phyloP scores from a whole-genome alignment of 345 rosid species.

The Citrus sp. region DNA sequence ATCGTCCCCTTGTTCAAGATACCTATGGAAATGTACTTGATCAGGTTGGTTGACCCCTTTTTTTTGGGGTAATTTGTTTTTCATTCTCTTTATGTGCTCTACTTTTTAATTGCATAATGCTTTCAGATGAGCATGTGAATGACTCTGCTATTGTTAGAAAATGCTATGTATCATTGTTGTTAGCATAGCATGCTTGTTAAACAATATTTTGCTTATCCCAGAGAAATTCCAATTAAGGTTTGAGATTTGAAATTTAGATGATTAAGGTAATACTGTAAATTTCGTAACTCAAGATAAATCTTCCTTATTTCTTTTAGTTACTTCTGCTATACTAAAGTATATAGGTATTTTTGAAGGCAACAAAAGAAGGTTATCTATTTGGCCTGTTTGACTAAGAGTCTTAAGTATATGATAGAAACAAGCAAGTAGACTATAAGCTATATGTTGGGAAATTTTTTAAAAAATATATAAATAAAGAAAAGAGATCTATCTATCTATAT shows the following conservation, averaged over 20 bases:
- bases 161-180: too few species aligned
- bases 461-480: background rate
- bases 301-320: background rate
- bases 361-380: background rate
- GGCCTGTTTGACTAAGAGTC: background rate
- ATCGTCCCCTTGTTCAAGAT: conserved; percentile 91
- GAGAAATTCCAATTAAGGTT: background rate
- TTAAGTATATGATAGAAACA: background rate
- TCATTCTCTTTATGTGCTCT: background rate
- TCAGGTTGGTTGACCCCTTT: conserved; percentile 59
- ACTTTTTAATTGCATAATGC: background rate
- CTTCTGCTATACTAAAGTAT: background rate
- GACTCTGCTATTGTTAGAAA: background rate
- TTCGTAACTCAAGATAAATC: background rate
- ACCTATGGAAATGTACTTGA: conserved; percentile 81
- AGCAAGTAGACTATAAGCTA: background rate
- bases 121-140: background rate
- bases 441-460: too few species aligned
- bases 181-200: background rate
- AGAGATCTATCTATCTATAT: background rate
- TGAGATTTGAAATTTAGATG: background rate
- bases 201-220: background rate
- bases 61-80: conserved; percentile 3
- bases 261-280: background rate
- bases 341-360: too few species aligned